A percentile compares a stretch with the other conserved stretches of the same genome.
Evolutionary conservation across 176 grass and related monocot genomes (phyloP).

Genomic region (Poa pratensis): DNA sequence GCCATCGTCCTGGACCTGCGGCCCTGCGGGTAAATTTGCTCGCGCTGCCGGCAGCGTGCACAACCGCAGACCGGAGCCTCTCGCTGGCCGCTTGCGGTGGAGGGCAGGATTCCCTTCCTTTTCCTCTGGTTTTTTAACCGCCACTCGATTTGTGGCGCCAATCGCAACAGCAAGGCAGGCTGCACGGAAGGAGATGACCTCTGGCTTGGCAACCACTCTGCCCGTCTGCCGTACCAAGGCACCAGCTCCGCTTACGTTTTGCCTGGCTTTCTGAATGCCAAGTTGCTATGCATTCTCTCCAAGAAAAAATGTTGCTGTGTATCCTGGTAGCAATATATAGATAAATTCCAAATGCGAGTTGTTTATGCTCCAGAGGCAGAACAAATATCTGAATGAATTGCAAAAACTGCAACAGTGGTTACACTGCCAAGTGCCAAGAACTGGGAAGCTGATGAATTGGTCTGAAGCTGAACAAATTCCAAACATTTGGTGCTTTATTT

Average conservation of each 20-base stretch:
- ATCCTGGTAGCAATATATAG: neutral
- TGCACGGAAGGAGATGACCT: neutral
- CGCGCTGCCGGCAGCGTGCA: conserved; percentile 30
- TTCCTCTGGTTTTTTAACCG: conserved; percentile 28
- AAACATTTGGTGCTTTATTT: too few relatives aligned
- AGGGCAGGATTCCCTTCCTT: conserved; percentile 34
- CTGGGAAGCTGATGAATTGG: neutral
- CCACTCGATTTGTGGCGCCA: conserved; percentile 56
- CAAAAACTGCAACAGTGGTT: neutral
- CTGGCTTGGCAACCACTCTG: neutral
- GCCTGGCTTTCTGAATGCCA: conserved; percentile 17
- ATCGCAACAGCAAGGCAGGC: conserved; percentile 33
- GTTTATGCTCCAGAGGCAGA: neutral
- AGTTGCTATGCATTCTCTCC: neutral
- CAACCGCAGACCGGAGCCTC: conserved; percentile 23
- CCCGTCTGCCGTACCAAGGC: neutral
- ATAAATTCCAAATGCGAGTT: neutral
- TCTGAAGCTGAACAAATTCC: neutral
- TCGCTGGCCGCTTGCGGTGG: neutral
- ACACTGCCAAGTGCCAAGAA: neutral
- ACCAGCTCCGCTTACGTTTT: neutral
- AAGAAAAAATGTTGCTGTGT: neutral
- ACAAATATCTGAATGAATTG: neutral
- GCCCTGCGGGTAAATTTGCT: neutral
- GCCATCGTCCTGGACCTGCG: conserved; percentile 27